Evolutionary conservation across 2,329 filamentous ascomycete genomes (phyloP).

Genomic region (Ophiostoma fasciatum): DNA sequence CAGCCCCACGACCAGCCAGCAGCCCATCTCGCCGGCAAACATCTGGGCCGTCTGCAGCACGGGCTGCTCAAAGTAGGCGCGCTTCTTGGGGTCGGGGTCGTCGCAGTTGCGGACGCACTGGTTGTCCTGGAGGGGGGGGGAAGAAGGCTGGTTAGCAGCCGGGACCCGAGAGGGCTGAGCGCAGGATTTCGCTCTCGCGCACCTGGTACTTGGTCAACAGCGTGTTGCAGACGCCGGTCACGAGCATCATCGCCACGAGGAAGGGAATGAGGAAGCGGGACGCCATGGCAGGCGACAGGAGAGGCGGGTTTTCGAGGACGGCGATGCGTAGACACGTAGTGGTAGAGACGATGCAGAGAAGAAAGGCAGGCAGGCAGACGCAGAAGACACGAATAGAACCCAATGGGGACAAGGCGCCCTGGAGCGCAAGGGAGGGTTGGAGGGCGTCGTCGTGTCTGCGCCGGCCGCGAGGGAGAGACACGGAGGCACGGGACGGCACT

Average conservation of each 20-base stretch:
- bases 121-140: conserved; percentile 51
- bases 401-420: too few species aligned
- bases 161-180: background rate
- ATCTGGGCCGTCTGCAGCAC: conserved; percentile 95
- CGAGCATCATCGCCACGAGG: conserved; percentile 87
- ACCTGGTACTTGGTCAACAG: conserved; percentile 94
- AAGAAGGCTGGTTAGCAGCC: background rate
- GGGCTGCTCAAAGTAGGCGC: conserved; percentile 75
- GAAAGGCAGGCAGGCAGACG: too few species aligned
- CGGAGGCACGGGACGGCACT: too few species aligned
- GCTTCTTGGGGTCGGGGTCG: conserved; percentile 47
- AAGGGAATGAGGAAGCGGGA: conserved; percentile 60
- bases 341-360: too few species aligned
- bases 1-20: conserved; percentile 75
- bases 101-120: conserved; percentile 91
- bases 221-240: conserved; percentile 94
- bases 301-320: too few species aligned
- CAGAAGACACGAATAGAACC: too few species aligned
- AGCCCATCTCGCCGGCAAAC: conserved; percentile 93
- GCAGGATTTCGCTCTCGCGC: too few species aligned
- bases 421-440: too few species aligned
- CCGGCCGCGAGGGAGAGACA: too few species aligned
- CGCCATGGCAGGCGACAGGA: conserved; percentile 38
- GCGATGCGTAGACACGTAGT: too few species aligned
- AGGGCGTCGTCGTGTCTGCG: too few species aligned